Conservation (phyloP, 768 basidiomycete genomes). For the Tylopilus subfusipes region DNA sequence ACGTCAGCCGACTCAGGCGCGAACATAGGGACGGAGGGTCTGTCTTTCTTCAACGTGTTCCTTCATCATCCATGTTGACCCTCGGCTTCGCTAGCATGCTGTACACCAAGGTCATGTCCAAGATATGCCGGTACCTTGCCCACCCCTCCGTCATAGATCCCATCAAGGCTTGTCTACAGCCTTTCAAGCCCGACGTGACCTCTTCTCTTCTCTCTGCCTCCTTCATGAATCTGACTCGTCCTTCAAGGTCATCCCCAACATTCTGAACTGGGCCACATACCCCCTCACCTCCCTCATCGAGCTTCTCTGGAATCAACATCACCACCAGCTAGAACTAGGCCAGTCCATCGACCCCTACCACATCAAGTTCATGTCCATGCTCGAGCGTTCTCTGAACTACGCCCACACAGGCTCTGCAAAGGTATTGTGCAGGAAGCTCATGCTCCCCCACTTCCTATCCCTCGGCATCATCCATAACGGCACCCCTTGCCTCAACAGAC, state of each 20-base stretch:
- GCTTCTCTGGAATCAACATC: not conserved
- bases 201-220: no score
- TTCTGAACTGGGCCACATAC: not conserved
- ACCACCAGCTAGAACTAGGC: rapidly evolving
- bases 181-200: no score
- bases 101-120: no score
- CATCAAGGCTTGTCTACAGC: not conserved
- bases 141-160: no score
- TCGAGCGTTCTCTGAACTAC: not conserved
- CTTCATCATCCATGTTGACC: no score
- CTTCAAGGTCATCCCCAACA: not conserved
- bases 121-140: no score
- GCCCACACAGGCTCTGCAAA: not conserved
- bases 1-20: no score
- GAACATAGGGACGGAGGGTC: no score
- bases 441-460: not conserved
- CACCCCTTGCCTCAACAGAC: not conserved
- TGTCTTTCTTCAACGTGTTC: no score
- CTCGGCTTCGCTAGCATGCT: no score
- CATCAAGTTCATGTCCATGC: not conserved
- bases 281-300: not conserved
- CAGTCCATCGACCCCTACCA: not conserved
- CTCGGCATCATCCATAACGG: not conserved
- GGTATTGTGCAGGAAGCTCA: not conserved
- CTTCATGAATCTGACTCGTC: not conserved